Base-by-base conservation (phyloP, 306 rosid species). In the Citrullus colocynthis region DNA sequence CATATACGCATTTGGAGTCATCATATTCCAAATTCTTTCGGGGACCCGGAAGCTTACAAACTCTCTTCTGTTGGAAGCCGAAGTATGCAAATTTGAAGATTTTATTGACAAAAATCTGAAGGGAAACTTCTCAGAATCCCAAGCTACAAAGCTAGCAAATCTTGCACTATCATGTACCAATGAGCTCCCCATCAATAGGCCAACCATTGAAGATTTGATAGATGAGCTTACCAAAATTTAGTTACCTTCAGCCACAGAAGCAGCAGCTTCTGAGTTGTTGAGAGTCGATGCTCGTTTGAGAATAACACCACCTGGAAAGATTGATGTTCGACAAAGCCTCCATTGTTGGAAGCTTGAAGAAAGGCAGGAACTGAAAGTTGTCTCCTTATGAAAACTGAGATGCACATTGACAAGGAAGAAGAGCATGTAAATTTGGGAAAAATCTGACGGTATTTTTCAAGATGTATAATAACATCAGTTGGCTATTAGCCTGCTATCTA, bases 1-100 rank as follows among this genome's bases (percentile, higher is more conserved):
- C 82, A 75, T 92, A 80, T 95, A 89, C 48, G 99, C 99, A 28
- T 95, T 92, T 36, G 99, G 99, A 65, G 89, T 95, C 65, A 89
- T 95, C 15, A 82, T 92, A 51, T 93, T 92, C 78, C 99, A 92
- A 84, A 89, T 95, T 73, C 78, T 90, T 20, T 88, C 93, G 0
- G 99, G 99, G 71, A 89, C 83, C 74, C 82, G 64, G 4, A 83
- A 73, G 21, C 84, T 95, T 64, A 80, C 87, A 2, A 82, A 74
- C 83, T 90, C 89, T 15, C 88, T 89, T 64, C 79, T 88, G 14
- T 63, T 44, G 69, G 90, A 89, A 9, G 82, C 92, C 59, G 88
- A 89, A 69, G 84, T 87, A 59, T 56, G 76, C 58, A 84, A 75
- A 78, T 83, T 86, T 65, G 92, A 90, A 60, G 96, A 87, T 61